phyloP scores from a whole-genome alignment of 441 rosid genomes.

The Manihot esculenta region DNA sequence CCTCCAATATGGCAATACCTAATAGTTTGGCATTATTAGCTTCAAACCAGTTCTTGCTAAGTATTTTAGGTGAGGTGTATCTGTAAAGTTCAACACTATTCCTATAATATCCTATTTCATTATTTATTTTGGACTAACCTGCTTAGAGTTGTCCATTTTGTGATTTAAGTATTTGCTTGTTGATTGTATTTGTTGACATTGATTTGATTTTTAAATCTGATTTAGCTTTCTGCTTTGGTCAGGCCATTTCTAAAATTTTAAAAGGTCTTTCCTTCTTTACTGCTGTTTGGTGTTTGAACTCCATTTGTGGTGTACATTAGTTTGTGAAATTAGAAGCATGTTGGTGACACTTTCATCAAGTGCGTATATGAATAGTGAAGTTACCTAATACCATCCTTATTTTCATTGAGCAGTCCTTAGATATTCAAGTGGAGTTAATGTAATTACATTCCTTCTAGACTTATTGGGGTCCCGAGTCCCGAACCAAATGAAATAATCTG shows the following conservation, averaged over 20 bases:
- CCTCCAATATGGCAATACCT: too few relatives aligned
- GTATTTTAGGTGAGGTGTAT: neutral
- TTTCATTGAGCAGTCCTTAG: neutral
- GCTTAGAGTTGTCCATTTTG: neutral
- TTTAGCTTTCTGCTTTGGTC: neutral
- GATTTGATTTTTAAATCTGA: neutral
- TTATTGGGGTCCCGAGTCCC: too few relatives aligned
- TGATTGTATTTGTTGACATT: neutral
- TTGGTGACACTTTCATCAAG: neutral
- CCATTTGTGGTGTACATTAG: neutral
- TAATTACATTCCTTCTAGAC: too few relatives aligned
- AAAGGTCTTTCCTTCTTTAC: neutral
- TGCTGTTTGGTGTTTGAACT: conserved; percentile 5
- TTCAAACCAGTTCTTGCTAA: neutral
- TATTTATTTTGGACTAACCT: neutral
- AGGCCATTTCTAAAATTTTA: neutral
- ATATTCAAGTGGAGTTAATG: neutral
- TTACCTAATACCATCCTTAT: neutral
- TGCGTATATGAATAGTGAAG: neutral
- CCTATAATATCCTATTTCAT: neutral
- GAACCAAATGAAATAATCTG: too few relatives aligned
- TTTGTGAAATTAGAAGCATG: conserved; percentile 1
- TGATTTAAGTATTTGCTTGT: conserved; percentile 1
- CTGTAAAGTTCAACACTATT: neutral
- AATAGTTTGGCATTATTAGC: neutral